Evolutionary conservation across 208 protist species (phyloP).

Genomic region (Acanthamoeba lenticulata): DNA sequence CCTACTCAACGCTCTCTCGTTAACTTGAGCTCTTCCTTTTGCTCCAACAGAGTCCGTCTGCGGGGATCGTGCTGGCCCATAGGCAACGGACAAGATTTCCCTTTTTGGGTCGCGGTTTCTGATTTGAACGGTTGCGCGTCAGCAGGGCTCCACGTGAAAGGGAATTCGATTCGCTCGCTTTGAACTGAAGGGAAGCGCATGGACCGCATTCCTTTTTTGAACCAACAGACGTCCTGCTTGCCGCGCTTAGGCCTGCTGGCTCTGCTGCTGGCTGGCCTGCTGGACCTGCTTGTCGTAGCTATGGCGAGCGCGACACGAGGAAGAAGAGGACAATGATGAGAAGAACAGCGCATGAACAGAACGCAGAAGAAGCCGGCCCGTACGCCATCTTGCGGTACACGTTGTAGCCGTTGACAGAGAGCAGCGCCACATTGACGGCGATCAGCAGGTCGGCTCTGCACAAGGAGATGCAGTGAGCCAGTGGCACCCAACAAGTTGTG

Average conservation of each 20-base stretch:
- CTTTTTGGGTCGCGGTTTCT: too few species aligned
- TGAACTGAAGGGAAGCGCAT: too few species aligned
- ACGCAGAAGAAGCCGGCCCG: background rate
- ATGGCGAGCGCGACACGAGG: background rate
- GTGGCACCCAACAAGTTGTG: background rate
- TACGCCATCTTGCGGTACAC: conserved; percentile 14
- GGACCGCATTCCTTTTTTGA: too few species aligned
- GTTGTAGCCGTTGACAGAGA: conserved; percentile 39
- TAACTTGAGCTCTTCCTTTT: too few species aligned
- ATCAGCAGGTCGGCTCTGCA: conserved; percentile 9
- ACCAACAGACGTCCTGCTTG: too few species aligned
- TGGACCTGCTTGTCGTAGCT: background rate
- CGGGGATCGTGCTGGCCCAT: too few species aligned
- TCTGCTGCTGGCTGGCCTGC: background rate
- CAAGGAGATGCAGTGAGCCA: background rate
- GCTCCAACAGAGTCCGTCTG: too few species aligned
- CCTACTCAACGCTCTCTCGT: background rate
- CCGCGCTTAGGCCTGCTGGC: too few species aligned
- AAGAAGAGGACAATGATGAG: background rate
- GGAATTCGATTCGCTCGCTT: too few species aligned
- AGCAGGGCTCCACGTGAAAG: too few species aligned
- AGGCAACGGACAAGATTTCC: too few species aligned
- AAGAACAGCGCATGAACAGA: background rate
- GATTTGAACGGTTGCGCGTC: too few species aligned
- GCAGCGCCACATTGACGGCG: conserved; percentile 24